Evolutionary conservation across 83 land plant species (phyloP).

Genomic region (Picea engelmannii): DNA sequence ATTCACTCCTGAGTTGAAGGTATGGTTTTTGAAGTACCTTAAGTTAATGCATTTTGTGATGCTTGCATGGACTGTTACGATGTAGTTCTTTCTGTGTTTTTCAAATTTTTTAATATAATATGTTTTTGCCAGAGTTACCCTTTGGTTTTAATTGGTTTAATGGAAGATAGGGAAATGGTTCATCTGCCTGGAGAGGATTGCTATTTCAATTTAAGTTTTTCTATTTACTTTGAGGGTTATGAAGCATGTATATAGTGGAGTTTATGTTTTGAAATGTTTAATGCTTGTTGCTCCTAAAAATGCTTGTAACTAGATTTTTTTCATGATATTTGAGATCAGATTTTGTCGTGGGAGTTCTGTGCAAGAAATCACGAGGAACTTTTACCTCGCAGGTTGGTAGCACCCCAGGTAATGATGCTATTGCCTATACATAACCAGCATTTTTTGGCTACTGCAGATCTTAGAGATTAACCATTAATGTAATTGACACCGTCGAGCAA

Average conservation of each 20-base stretch:
- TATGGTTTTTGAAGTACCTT: conserved; percentile 11
- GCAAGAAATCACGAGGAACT: conserved; percentile 62
- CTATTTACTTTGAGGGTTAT: neutral
- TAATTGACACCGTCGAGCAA: neutral
- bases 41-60: neutral
- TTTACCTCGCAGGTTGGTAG: conserved; percentile 51
- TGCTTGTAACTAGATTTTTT: neutral
- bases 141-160: too few species aligned
- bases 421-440: neutral
- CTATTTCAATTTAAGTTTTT: neutral
- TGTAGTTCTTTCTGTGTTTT: neutral
- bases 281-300: neutral
- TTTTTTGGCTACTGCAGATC: neutral
- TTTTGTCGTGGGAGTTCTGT: conserved; percentile 65
- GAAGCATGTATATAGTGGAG: neutral
- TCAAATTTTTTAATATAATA: too few species aligned
- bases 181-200: neutral
- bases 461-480: neutral
- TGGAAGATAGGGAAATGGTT: too few species aligned
- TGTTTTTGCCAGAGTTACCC: too few species aligned
- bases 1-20: conserved; percentile 89
- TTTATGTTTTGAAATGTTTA: neutral
- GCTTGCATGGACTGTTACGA: neutral
- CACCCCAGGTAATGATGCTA: conserved; percentile 38
- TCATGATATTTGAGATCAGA: conserved; percentile 30